phyloP scores from a whole-genome alignment of 2,329 filamentous ascomycete genomes.

The Alternaria solani region DNA sequence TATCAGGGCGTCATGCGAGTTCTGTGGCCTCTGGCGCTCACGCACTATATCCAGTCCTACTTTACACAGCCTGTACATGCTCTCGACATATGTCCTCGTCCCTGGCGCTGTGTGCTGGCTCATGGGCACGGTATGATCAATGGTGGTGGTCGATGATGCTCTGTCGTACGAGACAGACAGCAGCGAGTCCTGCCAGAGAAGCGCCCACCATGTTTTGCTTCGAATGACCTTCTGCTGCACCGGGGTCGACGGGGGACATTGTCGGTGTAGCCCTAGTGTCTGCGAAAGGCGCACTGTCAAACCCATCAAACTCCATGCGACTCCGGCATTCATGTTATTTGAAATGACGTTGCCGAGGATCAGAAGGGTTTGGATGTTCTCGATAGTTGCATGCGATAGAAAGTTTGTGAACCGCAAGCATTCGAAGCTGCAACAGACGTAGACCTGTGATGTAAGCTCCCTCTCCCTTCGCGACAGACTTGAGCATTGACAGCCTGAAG shows the following conservation, averaged over 20 bases:
- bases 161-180: constrained; percentile 70
- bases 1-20: constrained; percentile 61
- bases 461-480: constrained; percentile 65
- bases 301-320: constrained; percentile 67
- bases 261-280: constrained; percentile 66
- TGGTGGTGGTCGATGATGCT: constrained; percentile 65
- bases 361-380: constrained; percentile 68
- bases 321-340: constrained; percentile 71
- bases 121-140: constrained; percentile 55
- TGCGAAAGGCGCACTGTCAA: constrained; percentile 68
- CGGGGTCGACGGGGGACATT: constrained; percentile 63
- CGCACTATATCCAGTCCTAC: constrained; percentile 68
- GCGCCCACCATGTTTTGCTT: constrained; percentile 63
- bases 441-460: constrained; percentile 70
- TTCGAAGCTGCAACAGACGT: constrained; percentile 71
- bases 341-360: constrained; percentile 69
- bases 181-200: constrained; percentile 71
- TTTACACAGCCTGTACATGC: constrained; percentile 64
- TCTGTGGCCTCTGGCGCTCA: constrained; percentile 63
- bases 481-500: constrained; percentile 68
- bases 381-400: constrained; percentile 66
- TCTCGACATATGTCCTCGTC: constrained; percentile 65
- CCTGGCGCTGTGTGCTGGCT: constrained; percentile 56
- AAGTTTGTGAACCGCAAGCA: constrained; percentile 71
- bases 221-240: constrained; percentile 53